These are phyloP conservation scores for Nigrograna mackinnonii DNA, from an alignment of 2,329 filamentous ascomycete genomes.

Conservation along the genomic window DNA sequence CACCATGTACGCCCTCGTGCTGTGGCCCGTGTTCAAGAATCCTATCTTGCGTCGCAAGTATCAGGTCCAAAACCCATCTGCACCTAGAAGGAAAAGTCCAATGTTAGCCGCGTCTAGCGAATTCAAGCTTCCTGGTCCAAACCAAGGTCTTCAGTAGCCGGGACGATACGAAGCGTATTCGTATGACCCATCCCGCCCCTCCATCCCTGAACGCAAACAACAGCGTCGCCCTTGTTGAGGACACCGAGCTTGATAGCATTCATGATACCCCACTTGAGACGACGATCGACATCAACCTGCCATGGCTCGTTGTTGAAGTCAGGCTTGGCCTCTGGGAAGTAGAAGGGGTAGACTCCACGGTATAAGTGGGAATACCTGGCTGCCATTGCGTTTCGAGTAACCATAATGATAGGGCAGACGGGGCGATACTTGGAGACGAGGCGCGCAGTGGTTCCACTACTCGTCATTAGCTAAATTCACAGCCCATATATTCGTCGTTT, in stretches of 20 bases:
- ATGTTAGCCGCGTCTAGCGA: too few species aligned
- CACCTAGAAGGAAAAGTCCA: too few species aligned
- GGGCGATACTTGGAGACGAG: slow-evolving; percentile 98
- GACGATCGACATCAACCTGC: slow-evolving; percentile 98
- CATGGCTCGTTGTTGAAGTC: slow-evolving; percentile 92
- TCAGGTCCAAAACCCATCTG: too few species aligned
- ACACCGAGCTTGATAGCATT: slow-evolving; percentile 83
- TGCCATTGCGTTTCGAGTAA: slow-evolving; percentile 82
- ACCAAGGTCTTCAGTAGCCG: slow-evolving; percentile 54
- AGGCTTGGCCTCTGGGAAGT: slow-evolving; percentile 90
- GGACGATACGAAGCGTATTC: slow-evolving; percentile 69
- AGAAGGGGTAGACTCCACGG: slow-evolving; percentile 97
- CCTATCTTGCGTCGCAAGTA: too few species aligned
- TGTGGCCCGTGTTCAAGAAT: too few species aligned
- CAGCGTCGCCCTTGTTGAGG: slow-evolving; percentile 71
- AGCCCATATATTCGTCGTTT: slow-evolving; percentile 2
- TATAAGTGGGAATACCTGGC: slow-evolving; percentile 93
- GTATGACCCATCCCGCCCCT: slow-evolving; percentile 91
- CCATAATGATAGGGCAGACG: slow-evolving; percentile 99
- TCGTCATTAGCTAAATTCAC: slow-evolving; percentile 20
- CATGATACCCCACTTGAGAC: slow-evolving; percentile 95
- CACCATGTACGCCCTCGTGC: too few species aligned
- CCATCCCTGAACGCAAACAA: slow-evolving; percentile 89
- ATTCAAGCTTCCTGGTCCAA: slow-evolving; percentile 51
- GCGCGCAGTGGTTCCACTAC: slow-evolving; percentile 85